Evolutionary conservation across 225 moss, liverwort and hornwort species (phyloP).

Genomic region (Climacium dendroides): DNA sequence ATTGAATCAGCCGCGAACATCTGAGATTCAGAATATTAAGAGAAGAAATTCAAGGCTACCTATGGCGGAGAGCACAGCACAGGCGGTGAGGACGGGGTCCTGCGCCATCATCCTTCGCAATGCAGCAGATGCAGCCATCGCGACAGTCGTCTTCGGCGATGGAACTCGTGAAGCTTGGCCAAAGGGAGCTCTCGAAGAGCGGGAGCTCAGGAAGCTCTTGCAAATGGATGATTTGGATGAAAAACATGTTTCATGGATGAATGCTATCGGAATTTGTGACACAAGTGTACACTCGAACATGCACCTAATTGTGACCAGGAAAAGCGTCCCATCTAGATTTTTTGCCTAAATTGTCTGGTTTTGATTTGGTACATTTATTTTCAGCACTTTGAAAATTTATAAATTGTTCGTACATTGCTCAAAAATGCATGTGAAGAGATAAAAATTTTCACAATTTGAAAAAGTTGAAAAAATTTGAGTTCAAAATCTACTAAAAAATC

Average conservation of each 20-base stretch:
- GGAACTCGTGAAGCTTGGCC: background rate
- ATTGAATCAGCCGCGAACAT: background rate
- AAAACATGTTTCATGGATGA: background rate
- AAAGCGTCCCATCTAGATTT: background rate
- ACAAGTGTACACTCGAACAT: background rate
- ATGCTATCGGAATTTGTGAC: background rate
- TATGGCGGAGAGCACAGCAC: constrained; percentile 32
- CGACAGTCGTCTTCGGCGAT: background rate
- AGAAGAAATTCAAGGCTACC: background rate
- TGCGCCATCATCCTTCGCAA: constrained; percentile 26
- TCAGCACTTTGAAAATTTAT: background rate
- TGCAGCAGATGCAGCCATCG: constrained; percentile 12
- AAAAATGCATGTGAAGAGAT: background rate
- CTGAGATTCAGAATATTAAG: background rate
- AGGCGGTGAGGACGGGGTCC: constrained; percentile 44
- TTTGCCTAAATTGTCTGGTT: background rate
- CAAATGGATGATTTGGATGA: background rate
- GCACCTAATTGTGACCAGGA: too few species aligned
- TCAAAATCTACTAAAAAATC: background rate
- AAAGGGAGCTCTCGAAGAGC: background rate
- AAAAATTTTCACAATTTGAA: background rate
- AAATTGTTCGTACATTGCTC: rapidly evolving
- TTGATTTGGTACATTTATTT: background rate
- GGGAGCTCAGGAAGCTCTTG: too few species aligned
- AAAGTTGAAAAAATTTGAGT: background rate